Conservation (phyloP, 2,329 filamentous ascomycete genomes). For the Ceratocystis huliohia region DNA sequence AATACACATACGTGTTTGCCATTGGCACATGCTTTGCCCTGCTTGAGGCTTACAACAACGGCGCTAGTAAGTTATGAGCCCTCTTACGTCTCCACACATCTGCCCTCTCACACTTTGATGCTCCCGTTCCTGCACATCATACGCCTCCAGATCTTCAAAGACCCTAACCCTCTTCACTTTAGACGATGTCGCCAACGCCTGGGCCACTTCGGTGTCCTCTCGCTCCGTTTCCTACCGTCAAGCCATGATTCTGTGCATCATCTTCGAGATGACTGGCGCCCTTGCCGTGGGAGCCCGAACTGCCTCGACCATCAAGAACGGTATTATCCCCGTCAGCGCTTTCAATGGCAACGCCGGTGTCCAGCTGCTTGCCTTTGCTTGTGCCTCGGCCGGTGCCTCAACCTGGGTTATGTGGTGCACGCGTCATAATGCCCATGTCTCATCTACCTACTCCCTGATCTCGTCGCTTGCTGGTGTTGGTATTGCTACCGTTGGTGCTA, state of each 20-base stretch:
- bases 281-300: constrained; percentile 56
- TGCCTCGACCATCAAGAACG: constrained; percentile 68
- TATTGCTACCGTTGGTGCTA: constrained; percentile 51
- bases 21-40: constrained; percentile 65
- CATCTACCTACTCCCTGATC: constrained; percentile 59
- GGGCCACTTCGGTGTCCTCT: constrained; percentile 72
- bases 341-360: constrained; percentile 51
- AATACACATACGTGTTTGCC: constrained; percentile 60
- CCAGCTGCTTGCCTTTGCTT: constrained; percentile 55
- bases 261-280: constrained; percentile 58
- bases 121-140: background rate
- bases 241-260: constrained; percentile 51
- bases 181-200: constrained; percentile 77
- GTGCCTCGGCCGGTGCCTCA: constrained; percentile 50
- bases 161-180: constrained; percentile 13
- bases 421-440: constrained; percentile 57
- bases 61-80: constrained; percentile 48
- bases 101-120: background rate
- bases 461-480: constrained; percentile 57
- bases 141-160: background rate
- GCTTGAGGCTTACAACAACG: constrained; percentile 67
- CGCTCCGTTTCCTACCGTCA: constrained; percentile 58
- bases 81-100: background rate
- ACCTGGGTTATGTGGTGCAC: constrained; percentile 75
- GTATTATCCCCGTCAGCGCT: constrained; percentile 49